Conservation (phyloP, 2,329 filamentous ascomycete species). For the Colletotrichum musicola region DNA sequence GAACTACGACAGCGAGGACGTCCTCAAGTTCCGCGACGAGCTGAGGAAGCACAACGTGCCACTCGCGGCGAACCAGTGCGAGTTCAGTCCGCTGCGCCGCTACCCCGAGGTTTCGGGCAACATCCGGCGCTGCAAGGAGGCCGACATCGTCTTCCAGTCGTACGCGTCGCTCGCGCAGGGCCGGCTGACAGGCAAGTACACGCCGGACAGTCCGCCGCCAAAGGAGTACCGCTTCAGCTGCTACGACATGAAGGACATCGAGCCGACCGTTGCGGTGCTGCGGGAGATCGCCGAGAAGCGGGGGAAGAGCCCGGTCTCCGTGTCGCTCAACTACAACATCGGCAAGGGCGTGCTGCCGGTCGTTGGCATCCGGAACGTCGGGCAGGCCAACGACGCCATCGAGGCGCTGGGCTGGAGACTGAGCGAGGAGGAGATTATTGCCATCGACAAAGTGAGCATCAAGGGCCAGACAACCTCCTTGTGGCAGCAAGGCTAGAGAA, state of each 20-base stretch:
- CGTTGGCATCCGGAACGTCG: background rate
- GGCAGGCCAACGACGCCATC: background rate
- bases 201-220: background rate
- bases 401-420: background rate
- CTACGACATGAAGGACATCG: conserved; percentile 2
- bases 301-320: background rate
- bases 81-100: background rate
- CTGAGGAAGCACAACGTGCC: background rate
- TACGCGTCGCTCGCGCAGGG: conserved; percentile 6
- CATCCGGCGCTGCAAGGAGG: background rate
- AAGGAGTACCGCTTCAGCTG: conserved; percentile 4
- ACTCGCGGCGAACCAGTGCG: conserved; percentile 9
- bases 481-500: background rate
- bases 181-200: background rate
- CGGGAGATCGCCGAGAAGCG: background rate
- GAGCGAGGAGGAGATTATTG: background rate
- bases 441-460: conserved; percentile 2
- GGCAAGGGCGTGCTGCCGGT: background rate
- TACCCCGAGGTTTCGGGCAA: background rate
- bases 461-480: background rate
- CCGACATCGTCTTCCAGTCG: background rate
- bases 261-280: background rate
- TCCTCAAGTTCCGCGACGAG: conserved; percentile 4
- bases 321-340: conserved; percentile 14
- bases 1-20: background rate